Evolutionary conservation across 2,329 filamentous ascomycete species (phyloP).

Genomic region (Aspergillus fischeri): DNA sequence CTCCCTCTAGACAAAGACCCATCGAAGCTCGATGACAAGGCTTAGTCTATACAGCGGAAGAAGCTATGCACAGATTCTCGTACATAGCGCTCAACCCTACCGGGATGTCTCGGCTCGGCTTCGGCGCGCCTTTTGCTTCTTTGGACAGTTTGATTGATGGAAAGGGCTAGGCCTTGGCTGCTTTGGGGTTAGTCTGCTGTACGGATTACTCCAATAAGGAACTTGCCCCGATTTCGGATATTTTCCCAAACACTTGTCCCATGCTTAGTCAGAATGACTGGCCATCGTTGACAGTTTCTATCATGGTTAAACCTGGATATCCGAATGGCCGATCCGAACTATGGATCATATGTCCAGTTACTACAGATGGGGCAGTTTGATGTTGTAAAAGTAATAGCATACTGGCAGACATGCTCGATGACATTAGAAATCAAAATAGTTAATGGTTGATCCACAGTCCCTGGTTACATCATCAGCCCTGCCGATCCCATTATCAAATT

Average conservation of each 20-base stretch:
- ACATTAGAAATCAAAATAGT: no score
- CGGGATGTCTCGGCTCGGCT: background rate
- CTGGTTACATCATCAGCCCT: background rate
- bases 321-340: slow-evolving; percentile 2
- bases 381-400: background rate
- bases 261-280: background rate
- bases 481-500: background rate
- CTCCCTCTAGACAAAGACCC: background rate
- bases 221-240: slow-evolving; percentile 10
- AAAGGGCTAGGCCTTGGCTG: background rate
- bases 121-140: background rate
- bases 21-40: background rate
- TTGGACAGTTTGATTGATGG: background rate
- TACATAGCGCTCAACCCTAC: background rate
- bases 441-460: no score
- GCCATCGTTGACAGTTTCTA: background rate
- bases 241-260: slow-evolving; percentile 3
- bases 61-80: background rate
- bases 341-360: background rate
- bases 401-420: background rate
- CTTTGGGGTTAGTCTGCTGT: background rate
- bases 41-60: background rate
- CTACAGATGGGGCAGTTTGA: no score
- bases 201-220: slow-evolving; percentile 6
- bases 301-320: slow-evolving; percentile 8